Conservation (phyloP, 441 rosid species). For the Pelargonium myrrhifolium region DNA sequence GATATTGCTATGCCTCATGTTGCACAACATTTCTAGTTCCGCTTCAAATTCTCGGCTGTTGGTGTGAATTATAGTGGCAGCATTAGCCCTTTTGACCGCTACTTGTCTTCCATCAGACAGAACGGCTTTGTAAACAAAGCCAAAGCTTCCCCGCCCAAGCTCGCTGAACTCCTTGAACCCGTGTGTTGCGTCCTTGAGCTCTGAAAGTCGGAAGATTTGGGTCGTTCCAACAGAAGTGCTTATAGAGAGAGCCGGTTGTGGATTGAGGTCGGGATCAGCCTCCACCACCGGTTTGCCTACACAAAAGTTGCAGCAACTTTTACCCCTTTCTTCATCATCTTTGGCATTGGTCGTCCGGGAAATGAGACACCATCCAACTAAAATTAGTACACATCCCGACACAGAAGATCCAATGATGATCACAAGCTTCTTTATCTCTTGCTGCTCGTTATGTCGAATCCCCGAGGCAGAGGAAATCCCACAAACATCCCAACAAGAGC, state of each 20-base stretch:
- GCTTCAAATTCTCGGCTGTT: background rate
- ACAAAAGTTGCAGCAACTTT: conserved; percentile 27
- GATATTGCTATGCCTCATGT: background rate
- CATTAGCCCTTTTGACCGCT: background rate
- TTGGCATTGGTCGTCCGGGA: conserved; percentile 20
- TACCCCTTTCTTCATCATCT: conserved; percentile 25
- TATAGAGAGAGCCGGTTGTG: conserved; percentile 21
- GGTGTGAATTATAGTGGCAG: background rate
- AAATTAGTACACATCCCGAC: conserved; percentile 29
- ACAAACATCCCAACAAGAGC: conserved; percentile 54
- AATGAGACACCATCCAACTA: conserved; percentile 28
- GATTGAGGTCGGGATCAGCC: conserved; percentile 33
- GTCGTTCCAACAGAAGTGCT: conserved; percentile 30
- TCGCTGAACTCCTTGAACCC: conserved; percentile 16
- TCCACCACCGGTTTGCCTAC: conserved; percentile 27
- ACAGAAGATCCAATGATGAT: conserved; percentile 35
- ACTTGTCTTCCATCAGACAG: background rate
- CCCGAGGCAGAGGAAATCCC: conserved; percentile 13
- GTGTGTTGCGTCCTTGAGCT: conserved; percentile 41
- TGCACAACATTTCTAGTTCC: background rate
- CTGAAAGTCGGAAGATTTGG: conserved; percentile 36
- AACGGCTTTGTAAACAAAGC: background rate
- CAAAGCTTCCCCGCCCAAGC: background rate
- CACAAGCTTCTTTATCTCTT: conserved; percentile 27
- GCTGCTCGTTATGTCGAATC: conserved; percentile 23